A percentile compares a stretch with the other conserved stretches of the same genome.
These are phyloP conservation scores for Penicillium sp. DNA, from an alignment of 2,329 filamentous ascomycete species.

Conservation along the genomic window DNA sequence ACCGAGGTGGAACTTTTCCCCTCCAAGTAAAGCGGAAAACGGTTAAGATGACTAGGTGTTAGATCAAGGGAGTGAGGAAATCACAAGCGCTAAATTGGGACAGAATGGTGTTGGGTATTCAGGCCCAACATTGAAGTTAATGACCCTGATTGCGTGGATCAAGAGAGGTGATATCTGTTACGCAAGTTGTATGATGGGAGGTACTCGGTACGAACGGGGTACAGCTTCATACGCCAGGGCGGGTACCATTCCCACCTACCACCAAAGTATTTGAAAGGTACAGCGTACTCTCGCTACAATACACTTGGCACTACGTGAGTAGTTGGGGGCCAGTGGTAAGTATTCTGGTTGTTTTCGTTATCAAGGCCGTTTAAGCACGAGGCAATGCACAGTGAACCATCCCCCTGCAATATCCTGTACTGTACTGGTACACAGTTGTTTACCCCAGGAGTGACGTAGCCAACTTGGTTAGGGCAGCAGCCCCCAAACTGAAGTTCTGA, in stretches of 20 bases:
- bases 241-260: conserved; percentile 3
- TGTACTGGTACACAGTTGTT: conserved; percentile 19
- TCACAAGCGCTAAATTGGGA: conserved; percentile 8
- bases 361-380: neutral
- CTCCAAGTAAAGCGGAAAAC: conserved; percentile 13
- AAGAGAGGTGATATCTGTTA: conserved; percentile 16
- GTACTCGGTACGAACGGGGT: conserved; percentile 13
- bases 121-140: conserved; percentile 17
- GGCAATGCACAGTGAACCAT: neutral
- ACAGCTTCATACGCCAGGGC: conserved; percentile 1
- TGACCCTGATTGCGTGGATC: conserved; percentile 22
- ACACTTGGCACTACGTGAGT: neutral
- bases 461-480: conserved; percentile 17
- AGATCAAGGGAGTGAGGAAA: neutral
- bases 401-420: neutral
- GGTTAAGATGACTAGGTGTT: neutral
- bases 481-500: conserved; percentile 6
- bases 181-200: conserved; percentile 11
- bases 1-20: conserved; percentile 20
- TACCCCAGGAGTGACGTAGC: conserved; percentile 30
- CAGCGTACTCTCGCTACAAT: neutral
- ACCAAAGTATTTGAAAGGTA: neutral
- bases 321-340: neutral
- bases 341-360: neutral
- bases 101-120: conserved; percentile 18